phyloP scores from a whole-genome alignment of 331 rosid genomes.

The Quercus tomentella region DNA sequence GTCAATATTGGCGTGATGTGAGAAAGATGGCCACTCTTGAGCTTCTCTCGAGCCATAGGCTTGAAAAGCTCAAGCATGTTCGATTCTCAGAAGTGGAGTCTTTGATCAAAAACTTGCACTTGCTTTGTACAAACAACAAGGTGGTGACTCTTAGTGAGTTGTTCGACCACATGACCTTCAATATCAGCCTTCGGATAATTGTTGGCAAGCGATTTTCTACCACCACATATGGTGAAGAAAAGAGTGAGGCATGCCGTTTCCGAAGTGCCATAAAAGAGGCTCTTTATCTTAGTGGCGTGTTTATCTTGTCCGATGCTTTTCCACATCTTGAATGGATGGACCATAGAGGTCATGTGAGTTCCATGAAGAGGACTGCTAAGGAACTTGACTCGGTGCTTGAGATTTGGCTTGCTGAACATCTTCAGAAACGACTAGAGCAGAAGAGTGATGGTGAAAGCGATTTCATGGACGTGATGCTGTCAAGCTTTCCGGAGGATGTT shows the following conservation, averaged over 20 bases:
- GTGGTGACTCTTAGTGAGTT: conserved; percentile 31
- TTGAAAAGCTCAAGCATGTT: conserved; percentile 36
- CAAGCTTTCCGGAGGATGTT: not conserved
- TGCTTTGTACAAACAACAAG: not conserved
- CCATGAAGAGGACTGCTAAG: conserved; percentile 45
- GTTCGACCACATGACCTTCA: conserved; percentile 46
- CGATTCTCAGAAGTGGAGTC: conserved; percentile 32
- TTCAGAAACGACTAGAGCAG: not conserved
- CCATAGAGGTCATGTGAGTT: conserved; percentile 38
- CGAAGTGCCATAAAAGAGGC: conserved; percentile 30
- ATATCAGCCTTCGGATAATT: conserved; percentile 35
- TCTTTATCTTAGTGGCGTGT: conserved; percentile 20
- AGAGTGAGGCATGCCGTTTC: conserved; percentile 28
- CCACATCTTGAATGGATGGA: conserved; percentile 46
- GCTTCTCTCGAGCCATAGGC: conserved; percentile 44
- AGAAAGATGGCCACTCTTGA: conserved; percentile 48
- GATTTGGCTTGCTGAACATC: conserved; percentile 49
- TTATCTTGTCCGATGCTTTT: conserved; percentile 29
- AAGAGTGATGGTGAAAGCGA: conserved; percentile 10
- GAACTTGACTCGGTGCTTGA: conserved; percentile 33
- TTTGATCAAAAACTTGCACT: conserved; percentile 36
- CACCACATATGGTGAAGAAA: not conserved
- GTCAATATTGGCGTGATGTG: conserved; percentile 53
- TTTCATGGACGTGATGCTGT: conserved; percentile 39
- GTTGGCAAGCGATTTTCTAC: conserved; percentile 47